Percentiles rank a stretch among this genome's conserved stretches.
phyloP scores from a whole-genome alignment of 345 rosid species.

The Salix brachista region DNA sequence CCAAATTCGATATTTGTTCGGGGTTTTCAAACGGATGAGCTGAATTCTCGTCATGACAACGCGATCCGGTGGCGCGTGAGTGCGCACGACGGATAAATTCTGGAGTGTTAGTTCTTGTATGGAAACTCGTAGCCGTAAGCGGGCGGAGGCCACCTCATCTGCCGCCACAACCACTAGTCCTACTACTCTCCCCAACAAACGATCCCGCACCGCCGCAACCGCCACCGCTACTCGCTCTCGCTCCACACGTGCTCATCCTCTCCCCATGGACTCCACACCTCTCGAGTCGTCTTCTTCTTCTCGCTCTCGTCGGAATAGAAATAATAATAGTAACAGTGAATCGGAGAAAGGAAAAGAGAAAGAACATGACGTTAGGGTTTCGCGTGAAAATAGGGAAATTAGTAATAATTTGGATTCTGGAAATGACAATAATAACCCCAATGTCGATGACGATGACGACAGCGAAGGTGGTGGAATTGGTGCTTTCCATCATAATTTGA shows the following conservation, averaged over 20 bases:
- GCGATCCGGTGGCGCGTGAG: slow-evolving; percentile 57
- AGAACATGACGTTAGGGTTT: slow-evolving; percentile 63
- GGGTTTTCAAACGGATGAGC: slow-evolving; percentile 39
- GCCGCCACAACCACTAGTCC: slow-evolving; percentile 83
- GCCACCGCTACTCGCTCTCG: slow-evolving; percentile 44
- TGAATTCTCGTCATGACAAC: slow-evolving; percentile 5
- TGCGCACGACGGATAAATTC: slow-evolving; percentile 40
- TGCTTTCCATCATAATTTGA: slow-evolving; percentile 76
- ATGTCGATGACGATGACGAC: slow-evolving; percentile 81
- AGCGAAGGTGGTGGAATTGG: slow-evolving; percentile 76
- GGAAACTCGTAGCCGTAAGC: slow-evolving; percentile 99
- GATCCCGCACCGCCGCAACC: slow-evolving; percentile 46
- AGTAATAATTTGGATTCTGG: slow-evolving; percentile 52
- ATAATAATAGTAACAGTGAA: slow-evolving; percentile 19
- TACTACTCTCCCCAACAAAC: slow-evolving; percentile 72
- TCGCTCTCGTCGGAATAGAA: slow-evolving; percentile 54
- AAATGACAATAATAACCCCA: slow-evolving; percentile 15
- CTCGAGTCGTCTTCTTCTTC: slow-evolving; percentile 72
- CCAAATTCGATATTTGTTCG: background rate
- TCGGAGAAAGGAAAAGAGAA: slow-evolving; percentile 93
- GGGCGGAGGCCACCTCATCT: slow-evolving; percentile 99
- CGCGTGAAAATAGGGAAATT: slow-evolving; percentile 47
- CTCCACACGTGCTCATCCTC: slow-evolving; percentile 30
- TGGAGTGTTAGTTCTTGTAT: slow-evolving; percentile 69
- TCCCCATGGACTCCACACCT: slow-evolving; percentile 67